Evolutionary conservation across 2,329 filamentous ascomycete species (phyloP), one percentile per base, ranked within the genome.

Genomic region (Pseudogymnoascus sp.): DNA sequence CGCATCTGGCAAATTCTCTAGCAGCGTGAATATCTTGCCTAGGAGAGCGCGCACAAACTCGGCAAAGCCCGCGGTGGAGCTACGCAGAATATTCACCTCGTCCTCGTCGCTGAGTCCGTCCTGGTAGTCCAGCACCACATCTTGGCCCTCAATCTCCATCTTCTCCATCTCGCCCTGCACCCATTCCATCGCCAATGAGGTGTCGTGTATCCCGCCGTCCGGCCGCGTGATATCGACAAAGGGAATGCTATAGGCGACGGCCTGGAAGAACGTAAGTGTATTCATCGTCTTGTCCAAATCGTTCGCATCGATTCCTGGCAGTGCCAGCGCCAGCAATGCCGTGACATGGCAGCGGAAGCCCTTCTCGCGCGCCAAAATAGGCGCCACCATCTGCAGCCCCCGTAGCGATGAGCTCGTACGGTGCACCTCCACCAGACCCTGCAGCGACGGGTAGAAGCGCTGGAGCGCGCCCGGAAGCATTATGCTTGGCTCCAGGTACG

Each of bases 321-420:
- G 80, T 4, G 93, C 91, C 65, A 99, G 82, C 4, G 93, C 95
- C n/a, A 99, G 79, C 36, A 99, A 79, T 0, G 93, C 93, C 1
- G 95, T 99, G 67, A 99, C 87, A 74, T 99, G 95, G 72, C 95
- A 97, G 65, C 95, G 85, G 74, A 95, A 97, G n/a, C 95, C 95
- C 76, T 96, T 97, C 42, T 92, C 91, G 72, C 90, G 88, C 13
- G 92, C 87, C 84, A 99, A 96, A 70, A 93, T 86, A 73, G 92
- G 91, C 67, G 93, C 90, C 66, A 97, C 85, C 81, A 96, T 91
- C 77, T 97, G 93, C 65, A 99, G 79, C 44, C 93, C 90, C 71
- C 93, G 89, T 64, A 99, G 83, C 64, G 93, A 97, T 0, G 95
- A 96, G 4, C 93, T 93, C 1, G 95, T 99, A 62, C 95, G 86